Conservation (phyloP, 345 rosid species). For the Geranium brycei region DNA sequence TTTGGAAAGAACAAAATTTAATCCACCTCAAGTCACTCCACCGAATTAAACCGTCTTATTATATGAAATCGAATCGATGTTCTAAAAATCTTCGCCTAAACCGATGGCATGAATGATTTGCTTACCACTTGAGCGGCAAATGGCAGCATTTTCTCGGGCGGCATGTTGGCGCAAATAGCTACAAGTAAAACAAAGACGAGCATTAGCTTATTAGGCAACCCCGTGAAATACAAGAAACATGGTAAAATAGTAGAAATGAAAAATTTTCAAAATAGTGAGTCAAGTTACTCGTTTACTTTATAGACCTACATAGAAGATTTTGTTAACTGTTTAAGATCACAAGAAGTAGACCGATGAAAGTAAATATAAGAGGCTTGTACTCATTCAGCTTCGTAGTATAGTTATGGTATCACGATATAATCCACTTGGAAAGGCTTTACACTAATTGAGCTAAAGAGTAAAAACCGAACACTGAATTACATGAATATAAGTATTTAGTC, state of each 20-base stretch:
- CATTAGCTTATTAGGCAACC: neutral
- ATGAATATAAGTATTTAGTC: too few species aligned
- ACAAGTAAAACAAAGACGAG: constrained; percentile 6
- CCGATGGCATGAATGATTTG: neutral
- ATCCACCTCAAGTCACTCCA: too few species aligned
- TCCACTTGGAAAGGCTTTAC: neutral
- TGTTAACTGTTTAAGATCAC: neutral
- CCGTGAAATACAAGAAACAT: neutral
- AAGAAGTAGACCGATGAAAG: neutral
- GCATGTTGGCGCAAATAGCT: constrained; percentile 57
- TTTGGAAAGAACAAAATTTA: too few species aligned
- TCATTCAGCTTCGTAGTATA: neutral
- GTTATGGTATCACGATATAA: too few species aligned
- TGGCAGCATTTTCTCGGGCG: constrained; percentile 66
- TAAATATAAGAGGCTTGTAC: neutral
- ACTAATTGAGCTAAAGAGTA: too few species aligned
- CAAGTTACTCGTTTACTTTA: neutral
- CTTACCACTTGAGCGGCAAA: constrained; percentile 85
- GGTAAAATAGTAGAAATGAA: too few species aligned
- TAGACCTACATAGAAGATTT: neutral
- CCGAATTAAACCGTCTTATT: too few species aligned
- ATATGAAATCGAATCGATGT: too few species aligned
- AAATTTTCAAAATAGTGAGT: too few species aligned
- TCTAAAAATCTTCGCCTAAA: too few species aligned
- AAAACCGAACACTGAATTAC: too few species aligned